Base-by-base conservation (phyloP, 306 rosid genomes). In the Trichosanthes cucumerina region DNA sequence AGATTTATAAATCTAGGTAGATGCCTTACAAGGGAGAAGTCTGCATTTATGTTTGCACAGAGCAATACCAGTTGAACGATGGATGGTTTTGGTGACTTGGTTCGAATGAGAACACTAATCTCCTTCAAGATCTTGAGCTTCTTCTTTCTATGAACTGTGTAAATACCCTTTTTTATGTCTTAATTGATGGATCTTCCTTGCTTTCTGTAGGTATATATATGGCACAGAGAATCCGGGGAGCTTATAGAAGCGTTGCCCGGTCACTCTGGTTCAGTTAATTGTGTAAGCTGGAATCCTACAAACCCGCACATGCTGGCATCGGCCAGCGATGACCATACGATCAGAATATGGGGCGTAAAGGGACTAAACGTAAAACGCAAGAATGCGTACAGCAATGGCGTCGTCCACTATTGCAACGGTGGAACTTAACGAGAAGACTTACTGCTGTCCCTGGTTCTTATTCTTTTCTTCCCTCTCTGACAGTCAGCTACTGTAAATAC, bases 271-370 rank as follows among this genome's bases (percentile, higher is more conserved):
- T 88, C 99, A 34, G 98, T 96, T 34, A 96, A 92, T 77, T 90
- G 96, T 78, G 99, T 96, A 80, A 89, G 97, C 82, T 96, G 99
- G 99, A 96, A 96, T 81, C 99, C 99, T 38, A 80, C 88, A 7
- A 96, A 96, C 49, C 96, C 97, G 10, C 97, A 96, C 88, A 91
- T 96, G 98, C 83, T 96, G 76, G 99, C 99, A 82, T 96, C 98
- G 0, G 98, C 96, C 43, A 96, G 99, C 50, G 99, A 96, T 79
- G 99, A 96, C 84, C 88, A 92, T 21, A 92, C 99, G 18, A 91
- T 96, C 75, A 85, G 97, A 82, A 92, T 96, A 86, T 96, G 99
- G 99, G 99, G 99, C 69, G 77, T 96, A 46, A 90, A 86, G 50
- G 86, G 86, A 80, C 88, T 86, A 79, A 85, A 82, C 43, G 84